phyloP scores from a whole-genome alignment of 805 yeast species.

The Starmerella sp. region DNA sequence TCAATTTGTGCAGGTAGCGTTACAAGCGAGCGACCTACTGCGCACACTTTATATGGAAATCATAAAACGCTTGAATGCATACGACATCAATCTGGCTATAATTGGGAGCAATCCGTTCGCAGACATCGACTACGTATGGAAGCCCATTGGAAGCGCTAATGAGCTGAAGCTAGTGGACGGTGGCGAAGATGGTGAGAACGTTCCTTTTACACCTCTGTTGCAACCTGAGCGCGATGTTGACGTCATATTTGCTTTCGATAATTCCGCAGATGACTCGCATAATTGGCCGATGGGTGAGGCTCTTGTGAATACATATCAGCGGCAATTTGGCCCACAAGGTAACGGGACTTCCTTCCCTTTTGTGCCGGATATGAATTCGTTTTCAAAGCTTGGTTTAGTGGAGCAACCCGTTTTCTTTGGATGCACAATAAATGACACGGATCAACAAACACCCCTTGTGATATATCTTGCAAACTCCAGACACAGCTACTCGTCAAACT shows the following conservation, averaged over 20 bases:
- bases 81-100: slow-evolving; percentile 45
- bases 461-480: slow-evolving; percentile 60
- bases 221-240: slow-evolving; percentile 52
- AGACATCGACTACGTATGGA: slow-evolving; percentile 15
- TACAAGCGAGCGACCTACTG: slow-evolving; percentile 23
- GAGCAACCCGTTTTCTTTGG: slow-evolving; percentile 67
- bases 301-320: slow-evolving; percentile 19
- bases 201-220: slow-evolving; percentile 55
- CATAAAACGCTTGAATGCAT: slow-evolving; percentile 18
- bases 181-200: slow-evolving; percentile 65
- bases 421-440: slow-evolving; percentile 43
- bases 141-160: slow-evolving; percentile 25
- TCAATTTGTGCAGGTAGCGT: slow-evolving; percentile 44
- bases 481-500: slow-evolving; percentile 47
- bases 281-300: slow-evolving; percentile 32
- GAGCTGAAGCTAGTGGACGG: slow-evolving; percentile 55
- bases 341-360: slow-evolving; percentile 16
- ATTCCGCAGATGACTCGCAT: slow-evolving; percentile 27
- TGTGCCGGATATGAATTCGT: slow-evolving; percentile 31
- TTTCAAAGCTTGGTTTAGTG: slow-evolving; percentile 35
- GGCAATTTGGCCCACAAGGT: slow-evolving; percentile 19
- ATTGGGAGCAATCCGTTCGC: slow-evolving; percentile 63
- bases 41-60: slow-evolving; percentile 29
- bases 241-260: slow-evolving; percentile 42
- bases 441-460: slow-evolving; percentile 43